Evolutionary conservation across 2,329 filamentous ascomycete species (phyloP).

Genomic region (Colletotrichum echinochloae): DNA sequence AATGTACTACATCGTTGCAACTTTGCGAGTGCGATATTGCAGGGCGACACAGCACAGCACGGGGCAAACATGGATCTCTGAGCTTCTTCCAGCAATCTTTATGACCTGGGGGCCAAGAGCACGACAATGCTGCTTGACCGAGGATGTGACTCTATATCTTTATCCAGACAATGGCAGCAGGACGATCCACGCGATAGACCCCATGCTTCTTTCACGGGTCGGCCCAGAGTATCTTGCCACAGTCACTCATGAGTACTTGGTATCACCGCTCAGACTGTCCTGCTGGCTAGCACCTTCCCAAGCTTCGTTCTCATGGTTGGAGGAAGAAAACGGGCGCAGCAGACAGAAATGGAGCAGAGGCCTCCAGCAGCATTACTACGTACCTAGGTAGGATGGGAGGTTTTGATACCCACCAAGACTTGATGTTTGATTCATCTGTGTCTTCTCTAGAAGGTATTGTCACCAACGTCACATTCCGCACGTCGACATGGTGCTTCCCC

Average conservation of each 20-base stretch:
- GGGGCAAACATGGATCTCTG: neutral
- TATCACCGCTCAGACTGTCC: no score
- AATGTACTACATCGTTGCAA: neutral
- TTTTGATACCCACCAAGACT: neutral
- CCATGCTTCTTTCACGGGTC: neutral
- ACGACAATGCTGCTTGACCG: neutral
- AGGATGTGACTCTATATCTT: neutral
- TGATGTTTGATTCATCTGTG: neutral
- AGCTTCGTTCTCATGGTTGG: no score
- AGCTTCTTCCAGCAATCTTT: neutral
- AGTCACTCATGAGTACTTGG: no score
- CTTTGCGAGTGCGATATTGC: neutral
- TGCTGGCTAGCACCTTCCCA: no score
- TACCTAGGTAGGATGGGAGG: neutral
- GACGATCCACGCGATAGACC: neutral
- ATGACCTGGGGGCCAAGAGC: neutral
- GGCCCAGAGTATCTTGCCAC: neutral
- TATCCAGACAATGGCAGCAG: neutral
- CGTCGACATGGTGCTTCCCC: neutral
- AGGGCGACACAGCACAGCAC: neutral
- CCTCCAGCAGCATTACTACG: neutral
- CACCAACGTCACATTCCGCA: conserved; percentile 8
- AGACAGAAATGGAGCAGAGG: neutral
- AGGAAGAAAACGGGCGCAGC: neutral
- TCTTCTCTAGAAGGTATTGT: neutral